Conservation (phyloP, 257 asterid genomes). For the Petunia secreta region DNA sequence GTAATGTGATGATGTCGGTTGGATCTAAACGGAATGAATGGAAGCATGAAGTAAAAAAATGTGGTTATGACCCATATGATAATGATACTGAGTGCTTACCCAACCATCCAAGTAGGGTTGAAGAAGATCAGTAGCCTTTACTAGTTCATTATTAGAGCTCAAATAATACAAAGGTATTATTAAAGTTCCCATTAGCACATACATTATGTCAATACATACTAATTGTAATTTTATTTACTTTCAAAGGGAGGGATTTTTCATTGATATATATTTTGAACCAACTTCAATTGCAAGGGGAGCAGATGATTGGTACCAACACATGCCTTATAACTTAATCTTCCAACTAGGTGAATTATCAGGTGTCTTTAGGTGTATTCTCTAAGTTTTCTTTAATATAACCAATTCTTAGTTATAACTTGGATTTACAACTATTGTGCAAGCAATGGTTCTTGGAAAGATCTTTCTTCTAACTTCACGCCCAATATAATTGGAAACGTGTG, state of each 20-base stretch:
- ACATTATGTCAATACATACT: no score
- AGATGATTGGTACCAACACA: not conserved
- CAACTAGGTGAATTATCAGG: not conserved
- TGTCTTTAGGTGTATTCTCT: not conserved
- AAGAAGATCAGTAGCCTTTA: no score
- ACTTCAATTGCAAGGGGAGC: not conserved
- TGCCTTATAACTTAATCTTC: not conserved
- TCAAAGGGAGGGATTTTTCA: not conserved
- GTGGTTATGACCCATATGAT: no score
- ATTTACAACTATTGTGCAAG: not conserved
- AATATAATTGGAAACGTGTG: not conserved
- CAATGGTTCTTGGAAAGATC: not conserved
- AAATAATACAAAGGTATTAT: no score
- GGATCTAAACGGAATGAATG: no score
- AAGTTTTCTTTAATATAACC: not conserved
- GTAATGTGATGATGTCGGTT: no score
- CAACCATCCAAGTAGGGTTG: no score
- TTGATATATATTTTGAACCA: not conserved
- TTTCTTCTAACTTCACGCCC: not conserved
- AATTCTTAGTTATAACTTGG: not conserved
- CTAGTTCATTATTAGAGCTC: no score
- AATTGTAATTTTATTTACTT: no score
- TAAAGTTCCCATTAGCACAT: no score
- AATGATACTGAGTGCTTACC: no score
- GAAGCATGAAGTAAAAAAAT: no score